Evolutionary conservation across 1,139 yeast species (phyloP).

Genomic region (Debaryomycetaceae sp.): DNA sequence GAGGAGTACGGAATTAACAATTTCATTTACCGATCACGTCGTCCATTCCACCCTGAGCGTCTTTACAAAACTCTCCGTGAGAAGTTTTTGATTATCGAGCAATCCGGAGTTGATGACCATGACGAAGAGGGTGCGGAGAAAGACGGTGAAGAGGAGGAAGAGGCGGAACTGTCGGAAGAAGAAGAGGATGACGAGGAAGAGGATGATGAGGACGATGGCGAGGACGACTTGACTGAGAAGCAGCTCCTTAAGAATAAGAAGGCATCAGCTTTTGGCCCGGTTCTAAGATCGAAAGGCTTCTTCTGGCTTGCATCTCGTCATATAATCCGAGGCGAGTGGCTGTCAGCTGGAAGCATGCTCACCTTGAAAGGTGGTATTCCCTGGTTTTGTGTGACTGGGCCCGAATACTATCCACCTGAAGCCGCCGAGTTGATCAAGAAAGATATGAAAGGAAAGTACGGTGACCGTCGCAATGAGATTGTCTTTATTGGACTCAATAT

Average conservation of each 20-base stretch:
- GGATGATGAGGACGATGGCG: conserved; percentile 10
- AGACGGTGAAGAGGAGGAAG: conserved; percentile 5
- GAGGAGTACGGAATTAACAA: conserved; percentile 34
- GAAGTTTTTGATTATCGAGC: conserved; percentile 22
- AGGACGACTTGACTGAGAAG: conserved; percentile 9
- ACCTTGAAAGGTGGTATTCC: conserved; percentile 34
- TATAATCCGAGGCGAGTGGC: conserved; percentile 34
- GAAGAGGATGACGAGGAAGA: conserved; percentile 7
- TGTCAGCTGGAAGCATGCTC: conserved; percentile 34
- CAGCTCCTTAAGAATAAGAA: conserved; percentile 20
- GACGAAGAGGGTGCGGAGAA: conserved; percentile 6
- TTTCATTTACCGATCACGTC: conserved; percentile 27
- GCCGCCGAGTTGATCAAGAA: conserved; percentile 17
- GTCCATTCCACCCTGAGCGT: conserved; percentile 35
- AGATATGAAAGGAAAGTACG: conserved; percentile 27
- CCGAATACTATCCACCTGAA: conserved; percentile 21
- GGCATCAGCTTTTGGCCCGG: conserved; percentile 23
- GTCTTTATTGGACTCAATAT: conserved; percentile 33
- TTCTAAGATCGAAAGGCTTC: conserved; percentile 33
- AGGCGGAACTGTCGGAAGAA: conserved; percentile 4
- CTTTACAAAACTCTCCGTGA: conserved; percentile 22
- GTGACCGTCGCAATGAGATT: conserved; percentile 34
- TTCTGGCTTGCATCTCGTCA: conserved; percentile 37
- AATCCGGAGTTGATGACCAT: conserved; percentile 5
- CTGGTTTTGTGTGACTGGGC: conserved; percentile 32